Percentiles rank a stretch among this genome's conserved stretches.
phyloP scores from a whole-genome alignment of 192 early-diverging fungal species.

The Umbelopsis isabellina region DNA sequence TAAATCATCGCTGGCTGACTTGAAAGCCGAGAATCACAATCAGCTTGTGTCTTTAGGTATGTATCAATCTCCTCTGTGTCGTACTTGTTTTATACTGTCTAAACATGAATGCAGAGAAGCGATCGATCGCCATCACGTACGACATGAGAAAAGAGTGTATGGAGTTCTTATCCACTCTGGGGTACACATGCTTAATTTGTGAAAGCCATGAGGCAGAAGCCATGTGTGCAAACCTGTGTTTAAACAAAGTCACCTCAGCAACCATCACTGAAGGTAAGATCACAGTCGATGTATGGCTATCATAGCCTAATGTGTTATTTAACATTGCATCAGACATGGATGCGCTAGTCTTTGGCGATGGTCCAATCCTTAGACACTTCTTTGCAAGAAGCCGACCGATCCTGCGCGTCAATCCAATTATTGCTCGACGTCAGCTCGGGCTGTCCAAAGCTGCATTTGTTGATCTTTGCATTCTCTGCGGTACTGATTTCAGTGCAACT shows the following conservation, averaged over 20 bases:
- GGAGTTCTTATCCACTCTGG: slow-evolving; percentile 51
- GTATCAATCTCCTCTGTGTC: too few species aligned
- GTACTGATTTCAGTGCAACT: slow-evolving; percentile 73
- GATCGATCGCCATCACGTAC: slow-evolving; percentile 52
- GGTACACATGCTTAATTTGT: slow-evolving; percentile 51
- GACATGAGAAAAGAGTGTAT: slow-evolving; percentile 50
- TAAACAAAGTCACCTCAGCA: slow-evolving; percentile 51
- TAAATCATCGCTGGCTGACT: slow-evolving; percentile 2
- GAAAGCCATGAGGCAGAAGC: slow-evolving; percentile 63
- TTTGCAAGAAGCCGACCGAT: slow-evolving; percentile 33
- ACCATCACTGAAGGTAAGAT: slow-evolving; percentile 60
- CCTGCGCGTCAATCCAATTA: slow-evolving; percentile 53
- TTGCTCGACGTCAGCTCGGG: slow-evolving; percentile 49
- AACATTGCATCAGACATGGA: slow-evolving; percentile 50
- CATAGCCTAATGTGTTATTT: too few species aligned
- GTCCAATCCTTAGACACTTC: slow-evolving; percentile 52
- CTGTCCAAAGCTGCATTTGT: slow-evolving; percentile 58
- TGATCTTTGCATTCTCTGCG: slow-evolving; percentile 78
- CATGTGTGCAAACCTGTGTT: slow-evolving; percentile 63
- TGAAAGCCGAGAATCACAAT: slow-evolving; percentile 24
- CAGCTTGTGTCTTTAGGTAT: slow-evolving; percentile 25
- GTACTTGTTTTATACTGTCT: not conserved
- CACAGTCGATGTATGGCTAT: not conserved
- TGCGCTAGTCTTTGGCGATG: slow-evolving; percentile 56
- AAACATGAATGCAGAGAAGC: slow-evolving; percentile 44